Conservation (phyloP, 1,284 basidiomycete genomes). For the Puccinia brachypodii region DNA sequence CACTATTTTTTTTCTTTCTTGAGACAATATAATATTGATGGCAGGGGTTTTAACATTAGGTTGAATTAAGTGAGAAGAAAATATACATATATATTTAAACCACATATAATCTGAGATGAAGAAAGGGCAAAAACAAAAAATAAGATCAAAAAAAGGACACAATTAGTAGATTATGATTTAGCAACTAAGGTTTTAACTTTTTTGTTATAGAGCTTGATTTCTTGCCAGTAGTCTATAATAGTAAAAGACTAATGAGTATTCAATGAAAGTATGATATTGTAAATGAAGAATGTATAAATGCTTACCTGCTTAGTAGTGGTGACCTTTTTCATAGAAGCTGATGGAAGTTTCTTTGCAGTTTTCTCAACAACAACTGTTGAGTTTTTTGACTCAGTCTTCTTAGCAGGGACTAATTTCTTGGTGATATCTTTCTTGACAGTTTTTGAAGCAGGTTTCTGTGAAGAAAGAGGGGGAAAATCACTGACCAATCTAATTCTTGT, state of each 20-base stretch:
- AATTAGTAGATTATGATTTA: slow-evolving; percentile 11
- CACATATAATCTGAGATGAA: no score
- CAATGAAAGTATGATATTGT: not conserved
- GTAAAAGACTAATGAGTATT: not conserved
- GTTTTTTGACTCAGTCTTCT: slow-evolving; percentile 35
- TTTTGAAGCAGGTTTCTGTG: slow-evolving; percentile 37
- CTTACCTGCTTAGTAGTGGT: slow-evolving; percentile 37
- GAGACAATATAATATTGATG: no score
- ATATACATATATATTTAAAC: no score
- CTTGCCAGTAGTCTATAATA: slow-evolving; percentile 34
- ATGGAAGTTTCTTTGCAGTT: slow-evolving; percentile 1
- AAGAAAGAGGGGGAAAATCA: not conserved
- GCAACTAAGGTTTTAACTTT: slow-evolving; percentile 43
- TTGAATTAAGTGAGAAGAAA: no score
- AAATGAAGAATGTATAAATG: not conserved
- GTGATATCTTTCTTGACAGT: slow-evolving; percentile 17
- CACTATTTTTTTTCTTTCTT: no score
- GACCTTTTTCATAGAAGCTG: not conserved
- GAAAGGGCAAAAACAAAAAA: not conserved
- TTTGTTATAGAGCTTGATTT: slow-evolving; percentile 48
- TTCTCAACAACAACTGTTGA: not conserved
- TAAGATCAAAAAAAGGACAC: not conserved
- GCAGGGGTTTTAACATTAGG: no score
- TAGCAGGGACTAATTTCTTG: slow-evolving; percentile 29
- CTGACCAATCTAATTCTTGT: no score